Percentiles rank a stretch among this genome's conserved stretches.
phyloP scores from a whole-genome alignment of 176 grass and related monocot genomes.

The Phragmites australis region DNA sequence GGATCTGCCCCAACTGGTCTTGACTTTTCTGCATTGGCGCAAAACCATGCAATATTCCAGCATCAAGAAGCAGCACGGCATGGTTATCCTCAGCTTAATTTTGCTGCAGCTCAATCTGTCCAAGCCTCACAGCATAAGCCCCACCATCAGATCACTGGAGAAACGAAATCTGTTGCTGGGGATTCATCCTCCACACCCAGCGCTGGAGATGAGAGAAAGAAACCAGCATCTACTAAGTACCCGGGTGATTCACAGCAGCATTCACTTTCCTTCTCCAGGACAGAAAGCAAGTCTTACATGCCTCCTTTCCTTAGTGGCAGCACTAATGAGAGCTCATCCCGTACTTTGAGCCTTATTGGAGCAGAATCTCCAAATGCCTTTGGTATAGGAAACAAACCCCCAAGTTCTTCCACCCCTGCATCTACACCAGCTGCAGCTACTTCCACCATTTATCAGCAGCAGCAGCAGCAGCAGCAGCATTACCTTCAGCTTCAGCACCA shows the following conservation, averaged over 20 bases:
- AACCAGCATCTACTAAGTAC: constrained; percentile 47
- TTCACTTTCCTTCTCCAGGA: constrained; percentile 83
- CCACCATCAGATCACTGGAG: constrained; percentile 46
- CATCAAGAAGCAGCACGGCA: constrained; percentile 77
- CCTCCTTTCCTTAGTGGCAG: constrained; percentile 52
- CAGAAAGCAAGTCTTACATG: constrained; percentile 53
- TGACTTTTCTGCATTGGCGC: constrained; percentile 77
- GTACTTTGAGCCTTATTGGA: constrained; percentile 71
- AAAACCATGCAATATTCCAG: constrained; percentile 78
- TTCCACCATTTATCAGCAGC: constrained; percentile 40
- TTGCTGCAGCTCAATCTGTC: constrained; percentile 48
- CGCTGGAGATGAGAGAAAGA: constrained; percentile 73
- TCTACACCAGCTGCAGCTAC: constrained; percentile 49
- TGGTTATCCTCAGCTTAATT: constrained; percentile 66
- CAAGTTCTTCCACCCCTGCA: constrained; percentile 37
- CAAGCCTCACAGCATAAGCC: constrained; percentile 66
- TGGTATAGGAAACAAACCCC: constrained; percentile 50
- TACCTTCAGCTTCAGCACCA: constrained; percentile 46
- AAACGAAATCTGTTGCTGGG: constrained; percentile 61
- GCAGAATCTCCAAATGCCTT: constrained; percentile 55
- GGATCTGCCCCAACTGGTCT: constrained; percentile 61
- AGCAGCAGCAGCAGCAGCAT: constrained; percentile 48
- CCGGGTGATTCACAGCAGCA: constrained; percentile 56
- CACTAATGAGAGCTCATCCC: constrained; percentile 61
- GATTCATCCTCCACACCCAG: constrained; percentile 57